Evolutionary conservation across 2,329 filamentous ascomycete species (phyloP).

Genomic region (Hypoxylon sp.): DNA sequence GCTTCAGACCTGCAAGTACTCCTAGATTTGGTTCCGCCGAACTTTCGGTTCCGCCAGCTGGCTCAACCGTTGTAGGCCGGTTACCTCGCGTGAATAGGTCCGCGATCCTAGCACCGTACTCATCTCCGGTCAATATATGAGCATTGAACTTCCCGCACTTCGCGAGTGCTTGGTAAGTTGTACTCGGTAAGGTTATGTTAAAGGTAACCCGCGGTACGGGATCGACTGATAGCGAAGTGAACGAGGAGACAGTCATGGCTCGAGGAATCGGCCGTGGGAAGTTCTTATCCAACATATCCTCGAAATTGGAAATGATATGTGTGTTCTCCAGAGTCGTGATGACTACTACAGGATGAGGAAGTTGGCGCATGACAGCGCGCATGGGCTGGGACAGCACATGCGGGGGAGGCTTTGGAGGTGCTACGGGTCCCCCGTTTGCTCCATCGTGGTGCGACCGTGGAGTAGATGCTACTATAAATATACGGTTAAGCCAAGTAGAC

Average conservation of each 20-base stretch:
- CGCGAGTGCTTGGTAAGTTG: slow-evolving; percentile 66
- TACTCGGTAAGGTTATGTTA: slow-evolving; percentile 69
- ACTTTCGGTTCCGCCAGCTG: slow-evolving; percentile 23
- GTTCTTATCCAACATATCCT: slow-evolving; percentile 13
- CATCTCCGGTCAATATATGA: slow-evolving; percentile 65
- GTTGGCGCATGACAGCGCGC: slow-evolving; percentile 66
- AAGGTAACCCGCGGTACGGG: slow-evolving; percentile 68
- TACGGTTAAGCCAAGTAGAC: slow-evolving; percentile 11
- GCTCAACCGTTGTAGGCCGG: slow-evolving; percentile 4
- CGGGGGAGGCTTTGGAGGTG: slow-evolving; percentile 4
- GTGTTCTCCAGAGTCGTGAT: slow-evolving; percentile 60
- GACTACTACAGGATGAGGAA: slow-evolving; percentile 68
- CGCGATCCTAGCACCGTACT: slow-evolving; percentile 63
- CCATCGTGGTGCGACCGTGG: background rate
- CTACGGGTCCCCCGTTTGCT: background rate
- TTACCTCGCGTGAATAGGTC: slow-evolving; percentile 67
- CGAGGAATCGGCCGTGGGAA: slow-evolving; percentile 53
- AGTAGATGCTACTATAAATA: slow-evolving; percentile 4
- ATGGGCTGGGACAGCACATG: slow-evolving; percentile 61
- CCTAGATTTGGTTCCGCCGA: slow-evolving; percentile 50
- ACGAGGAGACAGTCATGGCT: slow-evolving; percentile 72
- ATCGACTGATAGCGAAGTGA: slow-evolving; percentile 67
- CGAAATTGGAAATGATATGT: slow-evolving; percentile 47
- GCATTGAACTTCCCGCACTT: slow-evolving; percentile 64
- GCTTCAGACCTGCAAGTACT: slow-evolving; percentile 56